Base-by-base conservation (phyloP, 176 grass and related monocot species). In the Oryza officinalis region DNA sequence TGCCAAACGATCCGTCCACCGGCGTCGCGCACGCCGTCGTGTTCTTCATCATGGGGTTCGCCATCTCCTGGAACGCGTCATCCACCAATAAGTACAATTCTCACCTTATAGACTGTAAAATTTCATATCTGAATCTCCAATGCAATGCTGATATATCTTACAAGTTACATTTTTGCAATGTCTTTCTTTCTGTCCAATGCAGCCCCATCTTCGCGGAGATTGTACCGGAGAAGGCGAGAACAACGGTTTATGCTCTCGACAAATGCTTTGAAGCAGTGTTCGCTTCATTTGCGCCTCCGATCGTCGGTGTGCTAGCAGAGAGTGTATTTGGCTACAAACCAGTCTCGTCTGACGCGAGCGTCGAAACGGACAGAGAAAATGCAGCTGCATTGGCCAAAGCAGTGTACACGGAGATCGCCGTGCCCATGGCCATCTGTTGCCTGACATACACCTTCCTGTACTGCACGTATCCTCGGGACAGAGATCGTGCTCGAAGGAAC, bases 201-300 rank as follows among this genome's bases (percentile, higher is more conserved):
- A 91, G 89, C 70, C 89, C 89, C 13, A 93, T 93, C 22, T 93
- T 90, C 30, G 88, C 91, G 0, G 91, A 93, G 81, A 90, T 93
- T 37, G 88, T 90, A 37, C 91, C 87, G 13, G 85, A 85, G 76
- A 90, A 87, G 83, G 85, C 88, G 13, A 85, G 91, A 63, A 88
- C 91, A 23, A 93, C 78, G 17, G 88, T 93, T 1, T 93, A 90
- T 26, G 91, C 91, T 0, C 85, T 93, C 67, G 91, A 93, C 68
- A 80, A 77, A n/a, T 71, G 82, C 40, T 90, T 93, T 27, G 91
- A 93, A 60, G 66, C 85, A 0, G 89, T 90, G 69, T 78, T 93
- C 12, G 84, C 88, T 15, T 90, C 91, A 6, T 93, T 93, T 4
- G 91, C 91, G 33, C 61, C 91, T 31, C 91, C 78, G 14, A 50